A percentile compares a stretch with the other conserved stretches of the same genome.
These are phyloP conservation scores for Basidioascus undulatus DNA, from an alignment of 768 basidiomycete species.

Conservation along the genomic window DNA sequence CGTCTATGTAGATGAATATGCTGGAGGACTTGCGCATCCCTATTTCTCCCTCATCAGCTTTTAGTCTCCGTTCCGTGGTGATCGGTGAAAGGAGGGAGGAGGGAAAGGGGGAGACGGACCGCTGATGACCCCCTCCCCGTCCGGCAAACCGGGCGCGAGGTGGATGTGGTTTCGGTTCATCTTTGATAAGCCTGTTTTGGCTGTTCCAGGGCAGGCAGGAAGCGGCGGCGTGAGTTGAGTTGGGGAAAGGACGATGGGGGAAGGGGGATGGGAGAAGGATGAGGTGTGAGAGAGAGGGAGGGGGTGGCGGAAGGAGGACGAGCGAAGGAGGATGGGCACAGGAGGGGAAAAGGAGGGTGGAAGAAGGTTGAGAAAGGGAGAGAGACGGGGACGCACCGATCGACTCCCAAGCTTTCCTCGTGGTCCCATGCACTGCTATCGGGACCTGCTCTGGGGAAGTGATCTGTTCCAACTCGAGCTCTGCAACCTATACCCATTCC, in stretches of 20 bases:
- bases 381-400: constrained; percentile 29
- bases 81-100: too few relatives aligned
- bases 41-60: constrained; percentile 14
- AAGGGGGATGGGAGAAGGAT: too few relatives aligned
- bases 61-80: too few relatives aligned
- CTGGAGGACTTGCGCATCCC: constrained; percentile 61
- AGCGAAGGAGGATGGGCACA: background rate
- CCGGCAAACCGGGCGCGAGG: constrained; percentile 51
- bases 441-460: constrained; percentile 37
- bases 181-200: constrained; percentile 42
- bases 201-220: constrained; percentile 26
- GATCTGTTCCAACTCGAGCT: constrained; percentile 40
- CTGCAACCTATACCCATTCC: constrained; percentile 28
- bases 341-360: background rate
- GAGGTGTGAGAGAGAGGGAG: too few relatives aligned
- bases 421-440: constrained; percentile 66
- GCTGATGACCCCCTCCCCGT: constrained; percentile 38
- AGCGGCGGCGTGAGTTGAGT: too few relatives aligned
- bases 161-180: constrained; percentile 88
- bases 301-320: too few relatives aligned
- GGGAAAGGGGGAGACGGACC: constrained; percentile 39
- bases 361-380: background rate
- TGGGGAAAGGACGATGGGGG: too few relatives aligned
- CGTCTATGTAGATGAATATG: constrained; percentile 57
- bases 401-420: constrained; percentile 35